Evolutionary conservation across 176 grass and related monocot species (phyloP), one percentile per base, ranked within the genome.

Genomic region (Phyllostachys edulis): DNA sequence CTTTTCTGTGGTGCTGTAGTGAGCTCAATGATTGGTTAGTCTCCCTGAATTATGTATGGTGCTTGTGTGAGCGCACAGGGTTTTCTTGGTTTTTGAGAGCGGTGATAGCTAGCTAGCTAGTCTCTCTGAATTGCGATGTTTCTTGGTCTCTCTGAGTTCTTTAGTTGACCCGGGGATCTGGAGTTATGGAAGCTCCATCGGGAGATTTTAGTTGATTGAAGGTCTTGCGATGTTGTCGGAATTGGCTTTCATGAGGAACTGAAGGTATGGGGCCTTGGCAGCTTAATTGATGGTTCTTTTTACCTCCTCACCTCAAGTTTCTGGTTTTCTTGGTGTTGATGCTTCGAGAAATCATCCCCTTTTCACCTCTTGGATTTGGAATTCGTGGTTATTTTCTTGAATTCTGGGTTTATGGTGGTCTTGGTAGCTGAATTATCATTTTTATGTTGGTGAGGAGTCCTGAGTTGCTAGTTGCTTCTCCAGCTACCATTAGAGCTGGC

Each of bases 1-100:
- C n/a, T 12, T 78, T 75, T 82, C 8, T 40, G 50, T 46, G 72
- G 14, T 61, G 84, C 68, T 79, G 79, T 67, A 73, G 75, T 56
- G 67, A 39, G 80, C 75, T 60, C 63, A 90, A 84, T 90, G 24
- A 90, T 90, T 90, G 85, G 80, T 84, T 80, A 80, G 85, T 84
- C 72, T 82, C 80, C 78, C 63, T 56, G 73, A 83, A 55, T 85
- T 85, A 75, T 89, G 50, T 40, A 16, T 85, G 75, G 44, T 50
- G 44, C 32, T 73, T 67, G 11, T 68, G 80, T 59, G 83, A 67
- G 13, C 50, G 69, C 75, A 57, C 59, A 56, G 49, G 72, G 50
- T 66, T 82, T 82, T 78, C 56, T 57, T 88, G 65, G 67, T 72
- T 73, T 69, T 34, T 20, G 47, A 71, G 77, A 61, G 73, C 73